These are phyloP conservation scores for Hippophae rhamnoides DNA, from an alignment of 306 rosid species.

Conservation along the genomic window DNA sequence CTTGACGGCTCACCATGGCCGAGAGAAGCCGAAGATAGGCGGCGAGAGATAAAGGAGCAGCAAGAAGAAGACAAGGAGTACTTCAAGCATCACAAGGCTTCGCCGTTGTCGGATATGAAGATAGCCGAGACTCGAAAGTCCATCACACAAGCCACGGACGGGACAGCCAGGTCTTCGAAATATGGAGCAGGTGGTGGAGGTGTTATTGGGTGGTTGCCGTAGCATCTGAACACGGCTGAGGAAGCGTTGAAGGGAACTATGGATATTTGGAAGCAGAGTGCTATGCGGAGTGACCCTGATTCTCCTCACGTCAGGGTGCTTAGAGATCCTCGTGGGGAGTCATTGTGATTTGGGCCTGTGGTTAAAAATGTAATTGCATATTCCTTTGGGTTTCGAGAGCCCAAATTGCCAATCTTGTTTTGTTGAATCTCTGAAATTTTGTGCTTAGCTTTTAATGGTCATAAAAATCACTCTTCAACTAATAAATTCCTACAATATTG, in stretches of 20 bases:
- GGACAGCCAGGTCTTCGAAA: constrained; percentile 14
- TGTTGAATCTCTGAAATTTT: too few species aligned
- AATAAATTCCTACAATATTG: too few species aligned
- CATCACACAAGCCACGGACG: constrained; percentile 27
- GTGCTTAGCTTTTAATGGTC: too few species aligned
- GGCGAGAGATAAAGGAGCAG: constrained; percentile 5
- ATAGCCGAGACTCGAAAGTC: constrained; percentile 61
- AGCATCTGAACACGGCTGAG: constrained; percentile 76
- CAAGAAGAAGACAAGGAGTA: constrained; percentile 33
- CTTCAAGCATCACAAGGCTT: constrained; percentile 52
- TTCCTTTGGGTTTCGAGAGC: too few species aligned
- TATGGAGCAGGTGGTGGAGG: constrained; percentile 13
- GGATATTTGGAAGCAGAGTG: constrained; percentile 50
- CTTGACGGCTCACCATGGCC: constrained; percentile 54
- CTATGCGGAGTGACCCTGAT: constrained; percentile 63
- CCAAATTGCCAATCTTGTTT: too few species aligned
- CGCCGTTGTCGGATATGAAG: constrained; percentile 66
- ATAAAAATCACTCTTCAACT: too few species aligned
- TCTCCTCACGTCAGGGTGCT: constrained; percentile 61
- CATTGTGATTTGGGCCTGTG: neutral
- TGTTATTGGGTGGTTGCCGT: constrained; percentile 58
- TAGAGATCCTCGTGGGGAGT: constrained; percentile 54
- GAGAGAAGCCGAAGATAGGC: constrained; percentile 8
- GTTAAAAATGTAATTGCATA: too few species aligned
- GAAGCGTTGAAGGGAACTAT: constrained; percentile 52